Evolutionary conservation across 1,284 basidiomycete genomes (phyloP).

Genomic region (Puccinia horiana): DNA sequence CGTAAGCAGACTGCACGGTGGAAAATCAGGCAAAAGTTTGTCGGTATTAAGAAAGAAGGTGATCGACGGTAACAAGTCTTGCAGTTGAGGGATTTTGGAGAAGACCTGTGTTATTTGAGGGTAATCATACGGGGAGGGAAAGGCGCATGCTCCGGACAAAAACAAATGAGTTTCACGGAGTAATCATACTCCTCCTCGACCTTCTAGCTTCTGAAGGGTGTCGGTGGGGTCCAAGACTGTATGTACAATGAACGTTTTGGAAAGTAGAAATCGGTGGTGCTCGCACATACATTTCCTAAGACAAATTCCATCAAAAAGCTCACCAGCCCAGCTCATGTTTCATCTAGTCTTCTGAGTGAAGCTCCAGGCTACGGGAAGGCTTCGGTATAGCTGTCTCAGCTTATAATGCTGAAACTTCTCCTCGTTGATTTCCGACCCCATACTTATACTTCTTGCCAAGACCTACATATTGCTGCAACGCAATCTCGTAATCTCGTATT

Average conservation of each 20-base stretch:
- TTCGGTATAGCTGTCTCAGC: neutral
- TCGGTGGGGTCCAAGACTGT: neutral
- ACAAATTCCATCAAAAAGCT: slow-evolving; percentile 7
- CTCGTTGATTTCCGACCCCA: neutral
- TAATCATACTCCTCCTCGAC: neutral
- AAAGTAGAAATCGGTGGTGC: neutral
- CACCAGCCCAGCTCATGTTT: neutral
- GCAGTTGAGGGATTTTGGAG: no score
- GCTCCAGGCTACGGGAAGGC: neutral
- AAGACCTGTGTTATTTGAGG: neutral
- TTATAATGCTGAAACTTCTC: slow-evolving; percentile 5
- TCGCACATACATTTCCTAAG: neutral
- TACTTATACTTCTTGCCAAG: neutral
- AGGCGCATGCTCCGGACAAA: neutral
- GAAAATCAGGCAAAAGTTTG: no score
- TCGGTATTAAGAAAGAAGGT: no score
- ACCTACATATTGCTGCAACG: neutral
- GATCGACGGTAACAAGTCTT: no score
- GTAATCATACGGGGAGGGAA: neutral
- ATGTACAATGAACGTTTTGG: neutral
- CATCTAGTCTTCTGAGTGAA: slow-evolving; percentile 2
- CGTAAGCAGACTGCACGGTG: neutral
- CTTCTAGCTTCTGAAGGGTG: slow-evolving; percentile 2
- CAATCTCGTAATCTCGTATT: neutral
- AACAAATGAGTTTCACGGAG: slow-evolving; percentile 1